Evolutionary conservation across 208 protist species (phyloP).

Genomic region (Naegleria gruberi): DNA sequence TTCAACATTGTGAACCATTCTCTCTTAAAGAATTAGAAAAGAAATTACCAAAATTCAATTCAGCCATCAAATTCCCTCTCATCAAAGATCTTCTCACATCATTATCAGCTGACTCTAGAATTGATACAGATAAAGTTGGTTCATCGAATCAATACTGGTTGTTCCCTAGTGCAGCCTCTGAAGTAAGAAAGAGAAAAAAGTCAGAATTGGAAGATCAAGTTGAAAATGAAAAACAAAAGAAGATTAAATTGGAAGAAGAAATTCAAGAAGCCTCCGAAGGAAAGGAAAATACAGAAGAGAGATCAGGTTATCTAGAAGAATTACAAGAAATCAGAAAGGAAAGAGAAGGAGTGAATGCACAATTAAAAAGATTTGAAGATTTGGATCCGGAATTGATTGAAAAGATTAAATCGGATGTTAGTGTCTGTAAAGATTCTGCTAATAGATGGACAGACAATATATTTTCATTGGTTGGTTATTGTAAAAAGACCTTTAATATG

Average conservation of each 20-base stretch:
- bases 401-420: neutral
- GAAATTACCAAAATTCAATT: neutral
- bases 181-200: neutral
- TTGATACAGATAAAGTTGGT: constrained; percentile 14
- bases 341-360: neutral
- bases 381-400: neutral
- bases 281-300: neutral
- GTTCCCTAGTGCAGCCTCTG: neutral
- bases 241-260: constrained; percentile 12
- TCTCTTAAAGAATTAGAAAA: neutral
- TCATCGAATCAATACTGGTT: neutral
- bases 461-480: neutral
- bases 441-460: neutral
- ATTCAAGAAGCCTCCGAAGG: neutral
- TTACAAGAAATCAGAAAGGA: neutral
- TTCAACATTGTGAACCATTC: neutral
- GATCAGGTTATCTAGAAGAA: neutral
- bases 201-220: neutral
- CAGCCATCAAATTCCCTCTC: neutral
- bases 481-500: neutral
- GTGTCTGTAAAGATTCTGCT: neutral
- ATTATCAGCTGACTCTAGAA: neutral
- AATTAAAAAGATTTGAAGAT: neutral
- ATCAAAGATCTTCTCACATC: neutral
- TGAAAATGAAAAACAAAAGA: neutral